Evolutionary conservation across 306 rosid genomes (phyloP).

Genomic region (Inga laurina): DNA sequence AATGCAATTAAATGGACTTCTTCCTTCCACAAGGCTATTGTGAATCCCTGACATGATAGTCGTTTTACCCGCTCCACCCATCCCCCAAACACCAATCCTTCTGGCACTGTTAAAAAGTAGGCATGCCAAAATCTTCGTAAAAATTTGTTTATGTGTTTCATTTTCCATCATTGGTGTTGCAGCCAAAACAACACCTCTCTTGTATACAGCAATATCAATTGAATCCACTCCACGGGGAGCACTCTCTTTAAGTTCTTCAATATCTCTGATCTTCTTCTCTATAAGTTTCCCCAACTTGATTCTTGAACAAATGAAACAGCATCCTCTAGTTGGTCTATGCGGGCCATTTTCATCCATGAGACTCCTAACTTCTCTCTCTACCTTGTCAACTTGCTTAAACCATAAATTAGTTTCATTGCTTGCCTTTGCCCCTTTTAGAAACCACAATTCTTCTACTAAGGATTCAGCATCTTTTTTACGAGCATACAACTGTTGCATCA

Average conservation of each 20-base stretch:
- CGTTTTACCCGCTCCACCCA: slow-evolving; percentile 36
- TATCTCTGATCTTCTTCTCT: neutral
- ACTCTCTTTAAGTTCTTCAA: neutral
- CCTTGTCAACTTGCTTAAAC: neutral
- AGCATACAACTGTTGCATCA: neutral
- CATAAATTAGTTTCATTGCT: neutral
- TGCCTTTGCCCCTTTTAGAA: neutral
- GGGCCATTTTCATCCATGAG: neutral
- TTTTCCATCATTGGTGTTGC: neutral
- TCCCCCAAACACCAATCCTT: slow-evolving; percentile 21
- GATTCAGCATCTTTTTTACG: neutral
- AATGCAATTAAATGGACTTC: neutral
- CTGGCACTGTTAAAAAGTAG: neutral
- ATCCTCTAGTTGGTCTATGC: neutral
- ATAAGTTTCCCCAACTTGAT: neutral
- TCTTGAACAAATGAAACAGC: neutral
- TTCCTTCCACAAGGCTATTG: neutral
- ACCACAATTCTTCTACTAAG: neutral
- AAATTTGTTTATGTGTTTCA: too few relatives aligned
- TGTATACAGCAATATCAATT: neutral
- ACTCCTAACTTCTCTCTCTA: neutral
- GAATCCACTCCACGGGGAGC: neutral
- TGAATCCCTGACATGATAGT: slow-evolving; percentile 24
- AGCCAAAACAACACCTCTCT: neutral
- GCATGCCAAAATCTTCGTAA: neutral